Evolutionary conservation across 225 moss, liverwort and hornwort genomes (phyloP), one percentile per base, ranked within the genome.

Genomic region (Marchantia polymorpha): DNA sequence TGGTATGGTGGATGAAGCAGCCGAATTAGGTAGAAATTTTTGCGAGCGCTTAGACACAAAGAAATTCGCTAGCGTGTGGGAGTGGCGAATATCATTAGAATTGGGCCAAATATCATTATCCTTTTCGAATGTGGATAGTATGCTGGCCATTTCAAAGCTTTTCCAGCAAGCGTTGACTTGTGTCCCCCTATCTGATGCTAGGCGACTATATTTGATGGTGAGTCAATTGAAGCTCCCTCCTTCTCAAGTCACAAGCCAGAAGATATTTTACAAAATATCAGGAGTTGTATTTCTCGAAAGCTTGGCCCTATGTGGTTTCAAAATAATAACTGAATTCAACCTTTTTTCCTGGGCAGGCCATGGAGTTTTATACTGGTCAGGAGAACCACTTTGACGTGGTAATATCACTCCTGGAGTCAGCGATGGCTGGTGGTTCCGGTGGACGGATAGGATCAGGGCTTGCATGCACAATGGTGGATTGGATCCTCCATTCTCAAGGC

Each of bases 141-240:
- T 72, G 74, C 84, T 78, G 60, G 69, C 80, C 58, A 72, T 89
- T 74, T 76, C 85, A 23, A 89, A 85, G 59, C 82, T 90, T 52
- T 79, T 93, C 0, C 86, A 83, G 76, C 78, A 87, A 76, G 86
- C 95, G 1, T 79, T 93, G 52, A 85, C 83, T 81, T 80, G 53
- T 82, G 89, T 86, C 59, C 30, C 87, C 52, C 83, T 83, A 48
- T 89, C 79, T 69, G 93, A 95, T 74, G 75, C 90, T 20, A 93
- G 90, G 80, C 73, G 80, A 29, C 76, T 99, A 56, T 89, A 91
- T 89, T 88, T 90, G 68, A 85, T 92, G 29, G 99, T 99, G 80
- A 87, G 87, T 81, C 31, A 30, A 66, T 74, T 14, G 19, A 69
- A 19, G 16, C 39, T 14, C 39, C 10, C 55, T 26, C 10, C 63